Percentiles rank a stretch among this genome's conserved stretches.
Conservation (phyloP, 1,284 basidiomycete genomes). For the Malassezia arunalokei region DNA sequence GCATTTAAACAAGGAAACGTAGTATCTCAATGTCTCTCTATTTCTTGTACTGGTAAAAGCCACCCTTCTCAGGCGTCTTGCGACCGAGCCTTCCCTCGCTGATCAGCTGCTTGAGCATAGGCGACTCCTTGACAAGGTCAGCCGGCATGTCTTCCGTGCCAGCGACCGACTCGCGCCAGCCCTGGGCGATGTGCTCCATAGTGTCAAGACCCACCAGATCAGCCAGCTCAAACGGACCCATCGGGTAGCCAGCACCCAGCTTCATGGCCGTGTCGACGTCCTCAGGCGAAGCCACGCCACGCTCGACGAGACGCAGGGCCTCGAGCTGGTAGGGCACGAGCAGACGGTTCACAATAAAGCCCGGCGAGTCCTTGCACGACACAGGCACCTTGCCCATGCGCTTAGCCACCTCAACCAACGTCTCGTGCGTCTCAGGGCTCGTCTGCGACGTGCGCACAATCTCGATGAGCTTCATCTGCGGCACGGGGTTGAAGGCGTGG, state of each 20-base stretch:
- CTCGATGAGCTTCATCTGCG: conserved; percentile 53
- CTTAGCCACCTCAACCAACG: conserved; percentile 50
- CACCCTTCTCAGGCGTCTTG: conserved; percentile 50
- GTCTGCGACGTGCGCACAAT: conserved; percentile 51
- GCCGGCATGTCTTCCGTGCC: conserved; percentile 47
- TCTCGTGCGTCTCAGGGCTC: conserved; percentile 49
- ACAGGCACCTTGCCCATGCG: conserved; percentile 53
- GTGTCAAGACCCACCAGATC: conserved; percentile 53
- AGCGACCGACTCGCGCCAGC: conserved; percentile 52
- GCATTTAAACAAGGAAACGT: not conserved
- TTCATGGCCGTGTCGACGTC: conserved; percentile 56
- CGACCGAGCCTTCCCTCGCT: conserved; percentile 52
- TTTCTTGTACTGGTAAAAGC: conserved; percentile 48
- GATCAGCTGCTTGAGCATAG: conserved; percentile 50
- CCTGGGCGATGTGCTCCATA: conserved; percentile 49
- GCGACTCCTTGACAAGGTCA: conserved; percentile 49
- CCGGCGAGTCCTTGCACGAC: conserved; percentile 50
- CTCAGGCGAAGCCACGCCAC: conserved; percentile 53
- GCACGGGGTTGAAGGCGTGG: conserved; percentile 51
- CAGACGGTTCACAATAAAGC: conserved; percentile 53
- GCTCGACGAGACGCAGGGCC: conserved; percentile 53
- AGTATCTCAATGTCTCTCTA: not conserved
- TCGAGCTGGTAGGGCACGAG: conserved; percentile 53
- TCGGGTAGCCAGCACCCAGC: conserved; percentile 51
- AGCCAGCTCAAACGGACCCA: conserved; percentile 53